Evolutionary conservation across 768 basidiomycete genomes (phyloP).

Genomic region (Tephrocybe sp.): DNA sequence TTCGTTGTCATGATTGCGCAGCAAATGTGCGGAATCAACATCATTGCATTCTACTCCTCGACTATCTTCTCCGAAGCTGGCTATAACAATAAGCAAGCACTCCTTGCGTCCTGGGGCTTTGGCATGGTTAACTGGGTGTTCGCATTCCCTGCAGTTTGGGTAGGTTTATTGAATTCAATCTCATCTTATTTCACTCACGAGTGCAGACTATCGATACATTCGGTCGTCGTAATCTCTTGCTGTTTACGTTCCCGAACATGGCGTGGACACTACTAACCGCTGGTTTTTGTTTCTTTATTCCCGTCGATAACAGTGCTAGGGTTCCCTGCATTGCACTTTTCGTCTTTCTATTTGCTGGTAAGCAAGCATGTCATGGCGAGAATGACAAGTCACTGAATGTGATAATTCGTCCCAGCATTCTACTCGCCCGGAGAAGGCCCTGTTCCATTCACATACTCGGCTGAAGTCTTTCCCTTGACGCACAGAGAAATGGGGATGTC

Average conservation of each 20-base stretch:
- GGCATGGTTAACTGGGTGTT: constrained; percentile 67
- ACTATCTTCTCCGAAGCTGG: constrained; percentile 67
- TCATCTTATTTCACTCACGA: constrained; percentile 14
- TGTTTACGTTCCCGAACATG: constrained; percentile 84
- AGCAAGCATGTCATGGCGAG: not conserved
- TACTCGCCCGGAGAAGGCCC: constrained; percentile 90
- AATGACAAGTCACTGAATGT: not conserved
- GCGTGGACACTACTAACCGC: constrained; percentile 70
- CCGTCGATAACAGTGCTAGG: constrained; percentile 30
- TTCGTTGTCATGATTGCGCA: constrained; percentile 69
- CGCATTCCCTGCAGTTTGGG: constrained; percentile 65
- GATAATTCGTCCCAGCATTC: constrained; percentile 35
- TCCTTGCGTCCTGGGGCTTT: constrained; percentile 68
- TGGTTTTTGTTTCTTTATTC: constrained; percentile 71
- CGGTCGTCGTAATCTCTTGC: constrained; percentile 73
- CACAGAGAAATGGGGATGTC: constrained; percentile 69
- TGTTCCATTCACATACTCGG: constrained; percentile 89
- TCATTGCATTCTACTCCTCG: constrained; percentile 79
- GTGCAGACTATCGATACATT: constrained; percentile 65
- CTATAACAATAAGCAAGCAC: constrained; percentile 51
- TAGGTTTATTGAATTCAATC: constrained; percentile 24
- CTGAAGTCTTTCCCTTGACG: constrained; percentile 88
- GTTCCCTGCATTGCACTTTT: constrained; percentile 45
- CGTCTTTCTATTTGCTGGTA: constrained; percentile 43
- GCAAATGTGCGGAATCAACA: constrained; percentile 85